A percentile compares a stretch with the other conserved stretches of the same genome.
These are phyloP conservation scores for Rhodotorula sp. DNA, from an alignment of 1,284 basidiomycete species.

Conservation along the genomic window DNA sequence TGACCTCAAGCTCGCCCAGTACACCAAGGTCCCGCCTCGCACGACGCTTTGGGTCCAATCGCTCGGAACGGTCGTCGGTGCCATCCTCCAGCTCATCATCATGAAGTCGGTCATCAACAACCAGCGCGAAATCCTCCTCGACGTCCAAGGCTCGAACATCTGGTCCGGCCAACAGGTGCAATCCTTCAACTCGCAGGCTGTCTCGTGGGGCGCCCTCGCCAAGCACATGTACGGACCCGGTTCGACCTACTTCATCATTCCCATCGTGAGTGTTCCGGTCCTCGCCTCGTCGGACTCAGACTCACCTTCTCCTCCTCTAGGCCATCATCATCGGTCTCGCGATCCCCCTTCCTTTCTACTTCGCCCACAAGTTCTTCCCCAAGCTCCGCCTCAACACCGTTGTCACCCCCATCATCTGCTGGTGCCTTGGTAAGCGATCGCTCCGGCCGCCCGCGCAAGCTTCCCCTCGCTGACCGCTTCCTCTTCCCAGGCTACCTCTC, in stretches of 20 bases:
- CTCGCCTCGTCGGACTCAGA: constrained; percentile 59
- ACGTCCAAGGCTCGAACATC: constrained; percentile 52
- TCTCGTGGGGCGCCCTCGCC: constrained; percentile 64
- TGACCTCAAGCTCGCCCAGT: constrained; percentile 72
- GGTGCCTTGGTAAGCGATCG: constrained; percentile 28
- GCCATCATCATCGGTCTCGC: constrained; percentile 53
- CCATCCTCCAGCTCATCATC: constrained; percentile 52
- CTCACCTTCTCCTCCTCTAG: constrained; percentile 55
- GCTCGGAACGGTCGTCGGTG: constrained; percentile 63
- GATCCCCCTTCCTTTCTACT: constrained; percentile 60
- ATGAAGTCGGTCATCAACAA: constrained; percentile 58
- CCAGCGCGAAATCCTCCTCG: constrained; percentile 55
- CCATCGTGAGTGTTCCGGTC: constrained; percentile 44
- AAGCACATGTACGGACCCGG: constrained; percentile 57
- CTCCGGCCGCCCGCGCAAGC: constrained; percentile 15
- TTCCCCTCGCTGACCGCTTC: constrained; percentile 27
- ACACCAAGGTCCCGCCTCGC: constrained; percentile 71
- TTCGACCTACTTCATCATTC: constrained; percentile 51
- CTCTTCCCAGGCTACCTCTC: constrained; percentile 33
- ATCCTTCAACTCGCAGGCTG: constrained; percentile 60
- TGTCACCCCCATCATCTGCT: constrained; percentile 37
- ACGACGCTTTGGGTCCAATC: constrained; percentile 66
- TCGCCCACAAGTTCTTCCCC: constrained; percentile 56
- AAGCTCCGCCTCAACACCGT: constrained; percentile 44
- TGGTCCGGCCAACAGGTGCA: constrained; percentile 58